Evolutionary conservation across 352 stramenopile genomes (phyloP), one percentile per base, ranked within the genome.

Genomic region (Globisporangium sylvaticum): DNA sequence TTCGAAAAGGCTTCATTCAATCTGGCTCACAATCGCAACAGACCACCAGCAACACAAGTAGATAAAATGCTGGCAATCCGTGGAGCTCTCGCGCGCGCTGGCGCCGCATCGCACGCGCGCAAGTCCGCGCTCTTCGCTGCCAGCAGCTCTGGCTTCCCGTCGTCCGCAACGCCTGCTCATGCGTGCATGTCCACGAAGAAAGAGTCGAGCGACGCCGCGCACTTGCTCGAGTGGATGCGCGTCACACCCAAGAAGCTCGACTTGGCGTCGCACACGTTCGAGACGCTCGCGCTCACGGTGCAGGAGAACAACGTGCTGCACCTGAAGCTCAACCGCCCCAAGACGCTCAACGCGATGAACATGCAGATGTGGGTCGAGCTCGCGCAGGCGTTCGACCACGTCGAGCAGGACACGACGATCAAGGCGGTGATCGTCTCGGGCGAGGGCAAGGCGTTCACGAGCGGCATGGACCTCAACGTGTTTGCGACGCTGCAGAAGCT

Each of bases 341-440:
- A 88, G 67, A 80, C 88, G 55, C 69, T 94, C 53, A 97, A 97
- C 54, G 86, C 89, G 32, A 92, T 97, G 77, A 92, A 94, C 73
- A 92, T 97, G 84, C 84, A 89, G 65, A 93, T 96, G 82, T 97
- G 90, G 90, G 69, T 81, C 32, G 90, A 97, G 24, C 62, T 96
- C 50, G 77, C 78, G 20, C 65, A 83, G 50, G 77, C 81, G 18
- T 97, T 96, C 42, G 72, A 88, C 32, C 67, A 78, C 50, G 74
- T 96, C 29, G 81, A 95, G 61, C 29, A 71, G 9, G 83, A 92
- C 39, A 67, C 78, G 67, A 87, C 73, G 67, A 85, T 95, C 55
- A 85, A 83, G 56, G 84, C 80, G 15, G 83, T 96, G 15, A 66
- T 97, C 12, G 71, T 97, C 52, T 91, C 85, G 24, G 89, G 90